Evolutionary conservation across 225 moss, liverwort and hornwort genomes (phyloP).

Genomic region (Physcomitrellopsis africana): DNA sequence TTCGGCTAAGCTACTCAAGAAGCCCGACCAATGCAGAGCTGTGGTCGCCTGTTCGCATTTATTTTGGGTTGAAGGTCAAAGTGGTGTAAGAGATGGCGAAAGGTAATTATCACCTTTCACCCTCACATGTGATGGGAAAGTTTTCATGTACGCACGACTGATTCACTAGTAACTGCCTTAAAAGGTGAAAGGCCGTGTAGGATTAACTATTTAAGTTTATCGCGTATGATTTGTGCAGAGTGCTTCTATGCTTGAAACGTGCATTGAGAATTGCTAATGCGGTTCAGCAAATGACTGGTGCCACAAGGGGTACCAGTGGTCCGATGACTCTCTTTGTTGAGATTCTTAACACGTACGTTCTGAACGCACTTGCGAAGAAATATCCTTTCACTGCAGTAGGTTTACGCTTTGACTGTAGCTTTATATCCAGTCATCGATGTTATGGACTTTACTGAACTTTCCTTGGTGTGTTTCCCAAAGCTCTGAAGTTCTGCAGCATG

Average conservation of each 20-base stretch:
- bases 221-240: conserved; percentile 50
- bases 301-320: conserved; percentile 83
- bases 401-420: neutral
- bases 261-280: conserved; percentile 95
- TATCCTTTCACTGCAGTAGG: neutral
- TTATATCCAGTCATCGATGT: neutral
- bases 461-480: neutral
- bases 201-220: neutral
- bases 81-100: conserved; percentile 91
- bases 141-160: neutral
- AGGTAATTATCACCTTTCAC: conserved; percentile 44
- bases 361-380: neutral
- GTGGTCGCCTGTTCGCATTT: conserved; percentile 94
- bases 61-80: conserved; percentile 93
- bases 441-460: neutral
- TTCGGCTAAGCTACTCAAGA: conserved; percentile 90
- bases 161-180: neutral
- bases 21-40: conserved; percentile 95
- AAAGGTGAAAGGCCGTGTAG: neutral
- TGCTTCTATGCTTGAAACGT: conserved; percentile 90
- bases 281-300: conserved; percentile 94
- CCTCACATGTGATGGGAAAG: neutral
- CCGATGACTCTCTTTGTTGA: conserved; percentile 94
- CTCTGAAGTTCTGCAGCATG: neutral
- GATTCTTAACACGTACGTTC: conserved; percentile 86